These are phyloP conservation scores for Sanguinoderma infundibulare DNA, from an alignment of 1,284 basidiomycete species.

Conservation along the genomic window DNA sequence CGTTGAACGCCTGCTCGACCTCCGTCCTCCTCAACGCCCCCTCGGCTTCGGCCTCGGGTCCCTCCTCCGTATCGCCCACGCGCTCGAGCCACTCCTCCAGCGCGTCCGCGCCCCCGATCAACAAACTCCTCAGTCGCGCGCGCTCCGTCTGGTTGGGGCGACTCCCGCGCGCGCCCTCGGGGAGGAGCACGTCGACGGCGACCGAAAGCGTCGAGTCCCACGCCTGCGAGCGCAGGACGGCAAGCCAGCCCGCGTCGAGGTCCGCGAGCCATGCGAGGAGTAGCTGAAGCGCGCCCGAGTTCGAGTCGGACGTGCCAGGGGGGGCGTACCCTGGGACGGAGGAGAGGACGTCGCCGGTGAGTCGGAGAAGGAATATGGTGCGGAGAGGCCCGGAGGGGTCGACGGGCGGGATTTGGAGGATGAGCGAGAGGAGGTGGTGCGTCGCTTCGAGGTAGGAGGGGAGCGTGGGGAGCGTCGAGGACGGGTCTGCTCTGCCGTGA, in stretches of 20 bases:
- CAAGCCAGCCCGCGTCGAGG: conserved; percentile 72
- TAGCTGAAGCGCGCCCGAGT: conserved; percentile 45
- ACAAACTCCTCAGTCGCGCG: conserved; percentile 64
- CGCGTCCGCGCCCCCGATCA: conserved; percentile 57
- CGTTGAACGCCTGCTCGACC: conserved; percentile 62
- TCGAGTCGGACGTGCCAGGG: too few species aligned
- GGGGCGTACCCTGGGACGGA: conserved; percentile 63
- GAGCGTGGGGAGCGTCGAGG: conserved; percentile 58
- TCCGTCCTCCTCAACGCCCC: conserved; percentile 49
- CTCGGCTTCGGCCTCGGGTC: too few species aligned
- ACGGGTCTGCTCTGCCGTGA: conserved; percentile 52
- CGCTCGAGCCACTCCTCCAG: conserved; percentile 71
- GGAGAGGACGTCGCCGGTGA: conserved; percentile 68
- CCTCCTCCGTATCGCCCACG: too few species aligned
- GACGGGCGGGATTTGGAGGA: conserved; percentile 73
- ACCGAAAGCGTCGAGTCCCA: conserved; percentile 59
- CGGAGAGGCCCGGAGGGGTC: conserved; percentile 69
- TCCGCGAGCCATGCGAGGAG: conserved; percentile 70
- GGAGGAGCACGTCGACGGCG: conserved; percentile 52
- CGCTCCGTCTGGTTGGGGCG: conserved; percentile 69
- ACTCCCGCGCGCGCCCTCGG: conserved; percentile 40
- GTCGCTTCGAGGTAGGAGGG: conserved; percentile 58
- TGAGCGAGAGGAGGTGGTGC: conserved; percentile 57
- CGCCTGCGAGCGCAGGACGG: conserved; percentile 60
- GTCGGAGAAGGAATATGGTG: conserved; percentile 63